Evolutionary conservation across 768 basidiomycete species (phyloP), one percentile per base, ranked within the genome.

Genomic region (Kwoniella sp.): DNA sequence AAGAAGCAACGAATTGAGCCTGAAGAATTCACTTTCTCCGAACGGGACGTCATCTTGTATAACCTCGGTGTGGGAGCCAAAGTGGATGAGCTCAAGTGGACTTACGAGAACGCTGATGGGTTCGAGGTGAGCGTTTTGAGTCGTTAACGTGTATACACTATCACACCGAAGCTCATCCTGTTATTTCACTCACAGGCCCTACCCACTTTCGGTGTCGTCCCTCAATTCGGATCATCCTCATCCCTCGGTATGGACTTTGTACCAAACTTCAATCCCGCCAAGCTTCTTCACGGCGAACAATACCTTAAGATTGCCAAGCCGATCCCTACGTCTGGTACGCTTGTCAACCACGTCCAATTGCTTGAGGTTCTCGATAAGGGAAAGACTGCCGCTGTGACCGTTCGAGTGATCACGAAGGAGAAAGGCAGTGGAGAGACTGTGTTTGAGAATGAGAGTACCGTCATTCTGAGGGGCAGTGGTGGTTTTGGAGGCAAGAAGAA

Each of bases 281-380:
- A 92, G 81, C 83, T 99, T n/a, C 85, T 99, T 19, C 96, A 99
- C 77, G 96, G 96, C 49, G 96, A 99, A 77, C 96, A 98, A 74
- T 98, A 91, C 80, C 82, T 99, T 70, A 85, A 86, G 64, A 91
- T 99, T 79, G 64, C 44, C 72, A 87, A 83, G 1, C 88, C 90
- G 0, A 90, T 98, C 64, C 94, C 95, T 0, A 91, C 91, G 0
- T 87, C 84, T 63, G 95, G 87, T 0, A 86, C 88, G 22, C 83
- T 98, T 22, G 83, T 91, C 29, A 94, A 84, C 75, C 83, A 89
- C 68, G 85, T 87, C 5, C 85, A 88, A 88, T 87, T 76, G 47
- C 82, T 82, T 26, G 82, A 83, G 60, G 83, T 81, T 1, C 77
- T 83, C 26, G 83, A 83, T 74, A 83, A 83, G 71, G 92, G 91